Evolutionary conservation across 2,329 filamentous ascomycete species (phyloP).

Genomic region (Teratosphaeria epicoccoides): DNA sequence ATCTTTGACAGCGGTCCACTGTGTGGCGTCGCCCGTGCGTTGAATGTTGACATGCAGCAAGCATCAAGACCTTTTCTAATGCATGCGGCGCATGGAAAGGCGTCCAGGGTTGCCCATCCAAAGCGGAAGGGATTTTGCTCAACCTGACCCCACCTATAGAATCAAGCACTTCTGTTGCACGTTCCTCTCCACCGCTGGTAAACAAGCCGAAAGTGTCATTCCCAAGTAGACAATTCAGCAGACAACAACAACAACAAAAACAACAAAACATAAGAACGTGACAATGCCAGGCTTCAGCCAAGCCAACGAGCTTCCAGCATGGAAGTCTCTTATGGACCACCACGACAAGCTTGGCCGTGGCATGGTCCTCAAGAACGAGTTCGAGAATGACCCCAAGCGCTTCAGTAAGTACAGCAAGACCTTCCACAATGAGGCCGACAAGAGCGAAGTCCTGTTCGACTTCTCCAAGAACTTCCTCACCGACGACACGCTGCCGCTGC

Average conservation of each 20-base stretch:
- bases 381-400: slow-evolving; percentile 74
- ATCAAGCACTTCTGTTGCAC: neutral
- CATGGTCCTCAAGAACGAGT: slow-evolving; percentile 88
- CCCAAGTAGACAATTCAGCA: no score
- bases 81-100: no score
- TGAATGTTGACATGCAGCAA: no score
- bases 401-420: slow-evolving; percentile 84
- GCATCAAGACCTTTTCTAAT: no score
- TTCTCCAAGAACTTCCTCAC: slow-evolving; percentile 99
- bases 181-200: no score
- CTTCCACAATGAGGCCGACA: slow-evolving; percentile 68
- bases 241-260: neutral
- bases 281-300: slow-evolving; percentile 59
- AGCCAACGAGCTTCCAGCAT: slow-evolving; percentile 74
- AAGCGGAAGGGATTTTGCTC: no score
- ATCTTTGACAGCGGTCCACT: no score
- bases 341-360: slow-evolving; percentile 76
- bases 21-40: no score
- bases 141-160: no score
- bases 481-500: slow-evolving; percentile 77
- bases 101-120: no score
- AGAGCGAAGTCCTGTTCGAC: slow-evolving; percentile 86
- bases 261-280: neutral
- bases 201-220: no score
- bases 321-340: slow-evolving; percentile 84